A percentile compares a stretch with the other conserved stretches of the same genome.
Evolutionary conservation across 331 rosid species (phyloP).

Genomic region (Erythrophleum ivorense): DNA sequence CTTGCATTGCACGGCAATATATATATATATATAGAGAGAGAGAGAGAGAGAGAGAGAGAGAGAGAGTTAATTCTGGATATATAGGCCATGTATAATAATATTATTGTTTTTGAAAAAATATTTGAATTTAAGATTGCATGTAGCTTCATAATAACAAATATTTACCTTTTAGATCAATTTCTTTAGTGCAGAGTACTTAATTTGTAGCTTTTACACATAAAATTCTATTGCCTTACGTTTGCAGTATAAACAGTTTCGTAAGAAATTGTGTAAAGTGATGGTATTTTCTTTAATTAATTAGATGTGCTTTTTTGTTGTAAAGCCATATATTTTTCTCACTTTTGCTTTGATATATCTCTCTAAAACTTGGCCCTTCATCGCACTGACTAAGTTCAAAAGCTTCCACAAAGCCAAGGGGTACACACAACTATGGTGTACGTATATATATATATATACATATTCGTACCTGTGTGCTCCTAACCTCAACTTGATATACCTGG

Average conservation of each 20-base stretch:
- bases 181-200: neutral
- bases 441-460: slow-evolving; percentile 40
- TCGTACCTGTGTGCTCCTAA: neutral
- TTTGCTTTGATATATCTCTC: too few species aligned
- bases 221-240: neutral
- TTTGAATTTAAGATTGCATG: neutral
- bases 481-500: neutral
- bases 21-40: neutral
- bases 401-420: slow-evolving; percentile 35
- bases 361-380: neutral
- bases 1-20: slow-evolving; percentile 23
- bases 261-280: neutral
- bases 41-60: too few species aligned
- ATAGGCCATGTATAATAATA: too few species aligned
- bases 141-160: too few species aligned
- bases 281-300: neutral
- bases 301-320: neutral
- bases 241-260: neutral
- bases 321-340: neutral
- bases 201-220: neutral
- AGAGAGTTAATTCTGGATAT: neutral
- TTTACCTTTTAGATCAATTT: too few species aligned
- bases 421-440: neutral
- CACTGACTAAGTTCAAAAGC: neutral
- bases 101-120: neutral